Conservation (phyloP, 169 alveolate species). For the Babesia caballi region DNA sequence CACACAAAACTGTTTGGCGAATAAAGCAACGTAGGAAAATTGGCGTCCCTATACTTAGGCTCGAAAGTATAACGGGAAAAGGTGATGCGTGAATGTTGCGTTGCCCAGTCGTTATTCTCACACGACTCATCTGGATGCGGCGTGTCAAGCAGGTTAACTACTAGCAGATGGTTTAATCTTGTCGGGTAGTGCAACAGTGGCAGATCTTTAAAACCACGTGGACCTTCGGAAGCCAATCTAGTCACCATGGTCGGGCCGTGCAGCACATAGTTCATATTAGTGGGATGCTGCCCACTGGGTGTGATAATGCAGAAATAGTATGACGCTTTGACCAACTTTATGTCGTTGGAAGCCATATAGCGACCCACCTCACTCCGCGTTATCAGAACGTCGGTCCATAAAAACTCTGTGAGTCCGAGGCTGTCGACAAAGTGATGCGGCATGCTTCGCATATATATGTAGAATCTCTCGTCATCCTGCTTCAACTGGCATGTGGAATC, state of each 20-base stretch:
- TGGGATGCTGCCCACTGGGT: background rate
- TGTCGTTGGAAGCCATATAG: background rate
- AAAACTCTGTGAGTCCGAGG: background rate
- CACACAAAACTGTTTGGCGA: slow-evolving; percentile 28
- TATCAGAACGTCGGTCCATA: slow-evolving; percentile 30
- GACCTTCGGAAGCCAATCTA: background rate
- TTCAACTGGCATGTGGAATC: background rate
- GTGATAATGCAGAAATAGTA: background rate
- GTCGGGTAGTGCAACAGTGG: background rate
- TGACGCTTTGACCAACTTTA: background rate
- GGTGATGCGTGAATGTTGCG: background rate
- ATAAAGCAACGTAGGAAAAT: background rate
- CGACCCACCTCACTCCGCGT: slow-evolving; percentile 3
- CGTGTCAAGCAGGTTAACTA: background rate
- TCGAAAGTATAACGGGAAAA: background rate
- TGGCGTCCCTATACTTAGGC: background rate
- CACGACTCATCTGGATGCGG: background rate
- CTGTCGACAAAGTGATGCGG: slow-evolving; percentile 5
- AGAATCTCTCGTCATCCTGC: background rate
- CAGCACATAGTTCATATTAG: background rate
- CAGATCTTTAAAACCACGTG: background rate
- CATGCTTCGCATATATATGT: background rate
- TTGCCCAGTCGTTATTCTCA: background rate
- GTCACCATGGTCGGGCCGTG: background rate
- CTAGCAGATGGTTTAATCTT: background rate